Evolutionary conservation across 2,329 filamentous ascomycete species (phyloP).

Genomic region (Chrysosporium queenslandicum): DNA sequence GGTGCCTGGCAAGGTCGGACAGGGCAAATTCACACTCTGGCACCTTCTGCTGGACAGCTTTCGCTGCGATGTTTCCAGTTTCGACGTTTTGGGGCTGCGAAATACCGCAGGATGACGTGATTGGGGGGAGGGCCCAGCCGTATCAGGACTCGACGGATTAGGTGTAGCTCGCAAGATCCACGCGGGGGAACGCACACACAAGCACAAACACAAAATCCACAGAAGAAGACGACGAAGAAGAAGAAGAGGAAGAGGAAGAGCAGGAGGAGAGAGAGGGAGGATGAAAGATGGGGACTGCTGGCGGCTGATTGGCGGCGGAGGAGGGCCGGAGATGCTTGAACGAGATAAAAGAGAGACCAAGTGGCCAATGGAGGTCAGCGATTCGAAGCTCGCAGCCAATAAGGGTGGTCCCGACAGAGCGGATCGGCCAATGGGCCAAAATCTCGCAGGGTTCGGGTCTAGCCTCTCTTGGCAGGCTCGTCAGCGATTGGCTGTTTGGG

Average conservation of each 20-base stretch:
- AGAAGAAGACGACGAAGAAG: too few species aligned
- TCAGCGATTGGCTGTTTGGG: background rate
- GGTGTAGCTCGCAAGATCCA: background rate
- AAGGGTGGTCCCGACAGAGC: background rate
- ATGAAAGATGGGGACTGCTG: too few species aligned
- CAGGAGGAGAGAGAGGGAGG: too few species aligned
- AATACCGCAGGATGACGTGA: slow-evolving; percentile 6
- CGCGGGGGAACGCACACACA: too few species aligned
- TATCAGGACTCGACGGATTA: background rate
- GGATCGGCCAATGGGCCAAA: background rate
- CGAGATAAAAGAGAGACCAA: background rate
- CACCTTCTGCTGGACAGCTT: too few species aligned
- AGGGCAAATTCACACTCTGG: background rate
- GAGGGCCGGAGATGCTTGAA: background rate
- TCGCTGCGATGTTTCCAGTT: background rate
- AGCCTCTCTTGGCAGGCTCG: background rate
- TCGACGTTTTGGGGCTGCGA: background rate
- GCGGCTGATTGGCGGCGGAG: too few species aligned
- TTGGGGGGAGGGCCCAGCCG: background rate
- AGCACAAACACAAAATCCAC: too few species aligned
- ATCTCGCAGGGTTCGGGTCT: background rate
- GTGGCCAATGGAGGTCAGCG: background rate
- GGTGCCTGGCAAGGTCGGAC: background rate
- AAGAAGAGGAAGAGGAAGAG: too few species aligned
- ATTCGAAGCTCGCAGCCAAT: background rate